Evolutionary conservation across 2,329 filamentous ascomycete genomes (phyloP).

Genomic region (Penicillium sp.): DNA sequence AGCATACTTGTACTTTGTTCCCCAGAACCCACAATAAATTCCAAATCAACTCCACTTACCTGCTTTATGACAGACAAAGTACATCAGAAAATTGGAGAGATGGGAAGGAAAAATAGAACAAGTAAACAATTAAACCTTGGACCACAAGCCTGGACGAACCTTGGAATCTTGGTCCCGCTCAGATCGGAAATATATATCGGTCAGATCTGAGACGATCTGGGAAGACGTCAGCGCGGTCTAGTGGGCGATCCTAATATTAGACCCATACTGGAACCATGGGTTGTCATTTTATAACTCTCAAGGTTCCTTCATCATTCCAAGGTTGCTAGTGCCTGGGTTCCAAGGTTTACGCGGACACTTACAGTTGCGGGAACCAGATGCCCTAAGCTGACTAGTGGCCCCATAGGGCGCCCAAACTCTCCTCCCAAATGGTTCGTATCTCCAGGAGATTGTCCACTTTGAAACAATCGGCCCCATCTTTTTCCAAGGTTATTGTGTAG

Average conservation of each 20-base stretch:
- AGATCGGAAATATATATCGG: not conserved
- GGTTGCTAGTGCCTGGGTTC: not conserved
- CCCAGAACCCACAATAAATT: not conserved
- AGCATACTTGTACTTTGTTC: constrained; percentile 4
- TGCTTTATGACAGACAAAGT: not conserved
- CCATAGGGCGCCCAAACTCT: not conserved
- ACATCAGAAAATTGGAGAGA: not conserved
- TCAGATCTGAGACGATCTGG: not conserved
- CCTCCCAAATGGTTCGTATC: not conserved
- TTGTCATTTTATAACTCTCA: no score
- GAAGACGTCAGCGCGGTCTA: not conserved
- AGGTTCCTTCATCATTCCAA: no score
- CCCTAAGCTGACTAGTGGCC: not conserved
- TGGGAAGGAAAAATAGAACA: not conserved
- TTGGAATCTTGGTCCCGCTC: not conserved
- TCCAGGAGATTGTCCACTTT: not conserved
- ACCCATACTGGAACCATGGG: no score
- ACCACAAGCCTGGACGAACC: not conserved
- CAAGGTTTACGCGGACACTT: not conserved
- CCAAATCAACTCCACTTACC: not conserved
- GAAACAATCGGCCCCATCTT: no score
- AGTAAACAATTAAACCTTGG: not conserved
- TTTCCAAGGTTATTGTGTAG: no score
- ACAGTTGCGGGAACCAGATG: constrained; percentile 4
- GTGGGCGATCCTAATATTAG: not conserved